Percentiles rank a stretch among this genome's conserved stretches.
These are phyloP conservation scores for Vigna trinervia DNA, from an alignment of 306 rosid genomes.

Conservation along the genomic window DNA sequence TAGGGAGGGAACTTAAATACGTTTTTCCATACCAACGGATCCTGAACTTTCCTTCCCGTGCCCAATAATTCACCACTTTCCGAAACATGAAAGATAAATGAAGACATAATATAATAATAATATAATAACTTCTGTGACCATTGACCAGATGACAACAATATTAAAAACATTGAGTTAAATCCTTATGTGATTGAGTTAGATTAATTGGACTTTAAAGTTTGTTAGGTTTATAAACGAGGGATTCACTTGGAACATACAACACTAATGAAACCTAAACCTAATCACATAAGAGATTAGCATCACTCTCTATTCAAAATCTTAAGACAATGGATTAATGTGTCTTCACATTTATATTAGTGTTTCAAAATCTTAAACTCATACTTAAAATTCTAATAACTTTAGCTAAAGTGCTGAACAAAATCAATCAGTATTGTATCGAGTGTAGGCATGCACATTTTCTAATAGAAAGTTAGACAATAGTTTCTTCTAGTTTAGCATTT, in stretches of 20 bases:
- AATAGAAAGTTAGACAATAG: neutral
- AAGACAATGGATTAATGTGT: too few species aligned
- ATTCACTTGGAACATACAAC: too few species aligned
- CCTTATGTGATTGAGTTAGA: neutral
- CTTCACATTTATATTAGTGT: too few species aligned
- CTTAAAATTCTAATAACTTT: neutral
- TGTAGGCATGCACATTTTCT: neutral
- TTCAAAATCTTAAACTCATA: too few species aligned
- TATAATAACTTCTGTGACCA: neutral
- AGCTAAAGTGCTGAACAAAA: neutral
- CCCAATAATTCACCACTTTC: neutral
- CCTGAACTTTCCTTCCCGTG: neutral
- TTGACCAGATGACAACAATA: neutral
- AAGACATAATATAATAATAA: neutral
- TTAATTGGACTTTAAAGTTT: neutral
- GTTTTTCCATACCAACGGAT: slow-evolving; percentile 8
- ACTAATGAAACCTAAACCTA: too few species aligned
- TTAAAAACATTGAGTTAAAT: slow-evolving; percentile 17
- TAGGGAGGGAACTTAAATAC: neutral
- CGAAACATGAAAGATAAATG: neutral
- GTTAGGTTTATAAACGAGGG: too few species aligned
- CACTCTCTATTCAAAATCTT: too few species aligned
- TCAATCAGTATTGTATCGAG: too few species aligned
- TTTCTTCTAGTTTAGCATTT: neutral
- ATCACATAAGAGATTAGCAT: too few species aligned